Base-by-base conservation (phyloP, 345 rosid species). In the Nasturtium officinale region DNA sequence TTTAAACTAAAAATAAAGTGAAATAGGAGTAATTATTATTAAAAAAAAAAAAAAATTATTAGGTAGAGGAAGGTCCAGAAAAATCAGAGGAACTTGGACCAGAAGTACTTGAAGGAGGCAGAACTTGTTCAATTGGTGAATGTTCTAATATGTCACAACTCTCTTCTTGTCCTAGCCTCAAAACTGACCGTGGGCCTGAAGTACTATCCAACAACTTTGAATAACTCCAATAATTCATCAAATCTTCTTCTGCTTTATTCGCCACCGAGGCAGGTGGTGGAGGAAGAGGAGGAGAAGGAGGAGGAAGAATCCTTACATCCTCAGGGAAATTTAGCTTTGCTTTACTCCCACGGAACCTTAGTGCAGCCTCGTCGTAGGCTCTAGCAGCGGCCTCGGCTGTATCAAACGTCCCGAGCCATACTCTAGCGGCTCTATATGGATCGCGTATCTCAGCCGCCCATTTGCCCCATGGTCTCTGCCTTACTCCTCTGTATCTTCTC, bases 361-460 rank as follows among this genome's bases (percentile, higher is more conserved):
- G 82, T 20, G 98, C 98, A 6, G 98, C 96, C 11, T 83, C 90
- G 40, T 92, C 98, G 64, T 92, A 92, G 2, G 96, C 98, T 78
- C 87, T 85, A 32, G 98, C 98, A 1, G 96, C 98, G 0, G 91
- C 88, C 65, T 90, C 95, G 0, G 92, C 96, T 1, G 92, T 90
- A 20, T 90, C 88, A 76, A 92, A 90, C 10, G 98, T 92, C 18
- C 98, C 98, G 0, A 90, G 85, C 98, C 98, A 92, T 4, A 92
- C 92, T 64, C 96, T 77, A 3, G 90, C 87, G 2, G 96, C 98
- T 60, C 81, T 92, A 55, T 86, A 90, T 0, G 98, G 95, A 70
- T 90, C 98, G 0, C 96, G 87, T 51, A 92, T 92, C 82, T 92
- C 98, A 0, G 98, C 96, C 0, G 95, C 98, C 98, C 98, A 92